phyloP scores from a whole-genome alignment of 164 flowering plant species.

The Cinnamomum chago region DNA sequence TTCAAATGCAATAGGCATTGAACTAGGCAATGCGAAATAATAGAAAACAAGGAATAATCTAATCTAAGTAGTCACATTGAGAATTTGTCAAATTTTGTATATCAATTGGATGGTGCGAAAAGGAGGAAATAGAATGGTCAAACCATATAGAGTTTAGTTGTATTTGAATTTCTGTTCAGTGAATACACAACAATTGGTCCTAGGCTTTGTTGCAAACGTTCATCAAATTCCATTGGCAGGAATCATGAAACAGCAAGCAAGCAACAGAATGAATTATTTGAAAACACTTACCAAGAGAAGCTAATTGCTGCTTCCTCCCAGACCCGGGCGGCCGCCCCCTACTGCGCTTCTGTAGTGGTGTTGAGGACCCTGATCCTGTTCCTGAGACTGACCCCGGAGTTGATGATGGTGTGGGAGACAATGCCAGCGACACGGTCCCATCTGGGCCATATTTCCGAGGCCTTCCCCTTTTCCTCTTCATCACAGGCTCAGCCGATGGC shows the following conservation, averaged over 20 bases:
- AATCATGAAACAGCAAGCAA: background rate
- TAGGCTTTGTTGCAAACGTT: background rate
- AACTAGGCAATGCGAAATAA: too few species aligned
- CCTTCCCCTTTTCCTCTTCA: constrained; percentile 75
- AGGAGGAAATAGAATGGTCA: too few species aligned
- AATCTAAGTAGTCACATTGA: too few species aligned
- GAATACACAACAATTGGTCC: background rate
- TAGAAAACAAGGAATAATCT: too few species aligned
- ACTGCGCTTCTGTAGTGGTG: constrained; percentile 59
- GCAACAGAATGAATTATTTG: background rate
- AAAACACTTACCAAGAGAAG: constrained; percentile 58
- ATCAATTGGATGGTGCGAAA: too few species aligned
- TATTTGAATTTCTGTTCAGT: too few species aligned
- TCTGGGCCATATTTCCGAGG: constrained; percentile 88
- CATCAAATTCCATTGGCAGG: background rate
- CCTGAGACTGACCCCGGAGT: constrained; percentile 27
- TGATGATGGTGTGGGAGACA: constrained; percentile 46
- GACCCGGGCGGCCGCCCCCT: constrained; percentile 94
- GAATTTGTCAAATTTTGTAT: too few species aligned
- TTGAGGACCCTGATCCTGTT: constrained; percentile 5
- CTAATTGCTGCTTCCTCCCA: constrained; percentile 74
- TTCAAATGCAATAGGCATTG: too few species aligned
- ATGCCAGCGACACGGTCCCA: constrained; percentile 53
- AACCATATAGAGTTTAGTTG: too few species aligned
- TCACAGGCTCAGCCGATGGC: constrained; percentile 39